Conservation (phyloP, 108 stramenopile species). For the Conticribra guillardii region DNA sequence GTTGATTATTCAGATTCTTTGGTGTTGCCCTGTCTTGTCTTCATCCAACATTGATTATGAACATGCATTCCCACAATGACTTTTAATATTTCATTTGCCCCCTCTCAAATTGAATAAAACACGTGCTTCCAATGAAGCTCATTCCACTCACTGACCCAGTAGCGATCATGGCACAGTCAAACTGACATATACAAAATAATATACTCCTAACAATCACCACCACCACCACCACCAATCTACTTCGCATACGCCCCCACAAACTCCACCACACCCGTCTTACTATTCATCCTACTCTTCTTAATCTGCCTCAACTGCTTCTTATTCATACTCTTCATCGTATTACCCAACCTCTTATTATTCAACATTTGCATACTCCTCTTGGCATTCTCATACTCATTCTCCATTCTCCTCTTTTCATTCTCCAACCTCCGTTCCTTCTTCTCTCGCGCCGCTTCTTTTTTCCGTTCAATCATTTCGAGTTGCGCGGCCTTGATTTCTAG, state of each 20-base stretch:
- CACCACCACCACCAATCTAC: slow-evolving; percentile 29
- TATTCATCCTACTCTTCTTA: slow-evolving; percentile 95
- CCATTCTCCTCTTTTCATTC: slow-evolving; percentile 77
- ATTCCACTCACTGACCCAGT: too few species aligned
- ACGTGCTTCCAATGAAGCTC: too few species aligned
- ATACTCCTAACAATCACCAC: neutral
- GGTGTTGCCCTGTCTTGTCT: too few species aligned
- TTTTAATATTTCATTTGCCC: too few species aligned
- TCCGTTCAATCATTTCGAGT: slow-evolving; percentile 63
- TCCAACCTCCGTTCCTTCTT: slow-evolving; percentile 82
- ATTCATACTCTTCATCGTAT: slow-evolving; percentile 92
- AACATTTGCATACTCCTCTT: slow-evolving; percentile 63
- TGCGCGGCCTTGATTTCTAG: slow-evolving; percentile 60
- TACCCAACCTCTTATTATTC: slow-evolving; percentile 64
- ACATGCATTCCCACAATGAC: too few species aligned
- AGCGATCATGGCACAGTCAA: too few species aligned
- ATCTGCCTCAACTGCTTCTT: slow-evolving; percentile 95
- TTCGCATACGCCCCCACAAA: slow-evolving; percentile 86
- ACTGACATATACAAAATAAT: too few species aligned
- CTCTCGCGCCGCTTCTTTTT: slow-evolving; percentile 34
- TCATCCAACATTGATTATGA: too few species aligned
- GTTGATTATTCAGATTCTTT: too few species aligned
- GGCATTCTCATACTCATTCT: slow-evolving; percentile 82
- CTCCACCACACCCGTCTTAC: slow-evolving; percentile 92
- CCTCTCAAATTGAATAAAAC: too few species aligned